Evolutionary conservation across 106 monocot genomes (phyloP), one percentile per base, ranked within the genome.

Genomic region (Apostasia shenzhenica): DNA sequence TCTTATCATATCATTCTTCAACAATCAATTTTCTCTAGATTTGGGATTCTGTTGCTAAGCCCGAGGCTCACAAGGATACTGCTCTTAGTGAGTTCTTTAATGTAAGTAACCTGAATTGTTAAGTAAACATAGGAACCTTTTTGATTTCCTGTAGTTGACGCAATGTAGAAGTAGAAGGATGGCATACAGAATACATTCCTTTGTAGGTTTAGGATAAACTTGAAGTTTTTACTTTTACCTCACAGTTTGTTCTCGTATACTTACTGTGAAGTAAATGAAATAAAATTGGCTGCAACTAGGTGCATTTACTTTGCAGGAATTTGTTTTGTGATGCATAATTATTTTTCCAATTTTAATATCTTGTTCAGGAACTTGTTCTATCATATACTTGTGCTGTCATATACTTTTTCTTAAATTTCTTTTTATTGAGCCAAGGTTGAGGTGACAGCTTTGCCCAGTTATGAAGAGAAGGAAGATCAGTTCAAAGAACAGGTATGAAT

Each of bases 391-490:
- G 4, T 52, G 52, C 11, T 57, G 45, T 42, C 13, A 57, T 14
- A 8, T 42, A 3, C 57, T n/a, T 53, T 57, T 72, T 61, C 72
- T 13, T 56, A 46, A 2, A 10, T 58, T 66, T 49, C 38, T 1
- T 55, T 58, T 52, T 46, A 2, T 40, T 1, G n/a, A 40, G 4
- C 26, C 44, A 67, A 85, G 81, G 81, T 85, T 45, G 78, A 81
- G 59, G 81, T 81, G 41, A 78, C 79, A n/a, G 76, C 82, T 76
- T 68, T 82, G 76, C 45, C 82, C 10, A 86, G 79, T 68, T 86
- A 76, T 77, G 86, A 86, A 74, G 76, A 79, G 40, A 86, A 82
- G 66, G 86, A 82, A 79, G 76, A 82, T 44, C 70, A 74, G 71
- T 86, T 82, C 57, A 80, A 68, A 38, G 73, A 82, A 7, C 67